Conservation (phyloP, 306 rosid species). For the Carpinus viminea region DNA sequence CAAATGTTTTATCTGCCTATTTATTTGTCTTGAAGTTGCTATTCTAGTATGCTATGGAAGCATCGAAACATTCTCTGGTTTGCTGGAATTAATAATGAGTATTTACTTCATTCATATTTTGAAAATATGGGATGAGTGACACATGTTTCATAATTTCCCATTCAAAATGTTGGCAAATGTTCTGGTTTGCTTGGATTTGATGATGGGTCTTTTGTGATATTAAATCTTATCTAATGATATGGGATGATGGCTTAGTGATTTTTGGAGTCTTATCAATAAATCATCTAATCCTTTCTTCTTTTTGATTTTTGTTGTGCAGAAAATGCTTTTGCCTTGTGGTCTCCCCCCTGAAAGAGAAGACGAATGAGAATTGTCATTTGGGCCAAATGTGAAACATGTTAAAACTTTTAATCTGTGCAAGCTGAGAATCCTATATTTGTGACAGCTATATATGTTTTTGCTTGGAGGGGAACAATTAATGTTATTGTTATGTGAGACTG, state of each 20-base stretch:
- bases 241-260: not conserved
- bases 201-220: not conserved
- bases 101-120: not conserved
- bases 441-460: not conserved
- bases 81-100: not conserved
- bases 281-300: constrained; percentile 1
- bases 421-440: constrained; percentile 3
- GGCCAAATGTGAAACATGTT: constrained; percentile 6
- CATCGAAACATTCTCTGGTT: not conserved
- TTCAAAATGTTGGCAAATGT: not conserved
- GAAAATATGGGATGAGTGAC: not conserved
- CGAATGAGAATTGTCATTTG: constrained; percentile 44
- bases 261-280: not conserved
- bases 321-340: constrained; percentile 96
- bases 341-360: constrained; percentile 93
- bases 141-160: not conserved
- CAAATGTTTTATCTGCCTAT: not conserved
- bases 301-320: constrained; percentile 40
- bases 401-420: not conserved
- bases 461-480: constrained; percentile 3
- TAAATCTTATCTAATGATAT: not conserved
- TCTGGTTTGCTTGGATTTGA: not conserved
- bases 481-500: not conserved
- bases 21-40: not conserved
- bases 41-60: not conserved